Evolutionary conservation across 2,329 filamentous ascomycete genomes (phyloP), one percentile per base, ranked within the genome.

Genomic region (Hypoxylon sp.): DNA sequence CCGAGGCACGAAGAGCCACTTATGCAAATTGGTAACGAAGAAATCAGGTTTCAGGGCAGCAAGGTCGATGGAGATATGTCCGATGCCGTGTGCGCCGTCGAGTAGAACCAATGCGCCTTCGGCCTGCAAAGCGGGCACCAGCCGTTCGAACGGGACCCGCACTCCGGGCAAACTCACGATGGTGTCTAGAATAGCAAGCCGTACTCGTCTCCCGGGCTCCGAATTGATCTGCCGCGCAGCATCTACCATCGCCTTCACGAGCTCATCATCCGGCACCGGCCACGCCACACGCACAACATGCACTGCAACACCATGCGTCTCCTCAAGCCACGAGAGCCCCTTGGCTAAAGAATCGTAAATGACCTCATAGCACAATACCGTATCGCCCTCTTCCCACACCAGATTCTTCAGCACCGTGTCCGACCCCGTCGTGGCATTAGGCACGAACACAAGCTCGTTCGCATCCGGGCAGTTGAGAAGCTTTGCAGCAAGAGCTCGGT

Each of bases 1-100:
- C 50, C 90, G 84, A 4, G 90, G 90, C 16, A 85, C 84, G 70
- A 85, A 88, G 6, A 92, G 82, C 90, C 90, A 92, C 70, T 91
- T 91, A 75, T 91, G 87, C 67, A 85, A 85, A 71, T 92, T 92
- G 52, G 82, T 86, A 12, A 90, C 84, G 70, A 90, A 87, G 78
- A 91, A 92, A 74, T 92, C 90, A 0, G 88, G 84, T 37, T 87
- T 79, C 16, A 91, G 75, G n/a, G 71, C 70, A 0, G 71, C 71
- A 27, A 92, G 76, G 74, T 91, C 83, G 4, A 92, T 74, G 1
- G 84, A 81, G 9, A 91, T 81, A 52, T 90, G 87, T 0, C 90
- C 90, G 19, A 91, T 79, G 0, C 85, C 85, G 75, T 92, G 90
- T 0, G 90, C 90, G 0, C 81, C 90, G 70, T 92, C 90, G 32